These are phyloP conservation scores for Diaporthe ilicicola DNA, from an alignment of 2,329 filamentous ascomycete genomes.

Conservation along the genomic window DNA sequence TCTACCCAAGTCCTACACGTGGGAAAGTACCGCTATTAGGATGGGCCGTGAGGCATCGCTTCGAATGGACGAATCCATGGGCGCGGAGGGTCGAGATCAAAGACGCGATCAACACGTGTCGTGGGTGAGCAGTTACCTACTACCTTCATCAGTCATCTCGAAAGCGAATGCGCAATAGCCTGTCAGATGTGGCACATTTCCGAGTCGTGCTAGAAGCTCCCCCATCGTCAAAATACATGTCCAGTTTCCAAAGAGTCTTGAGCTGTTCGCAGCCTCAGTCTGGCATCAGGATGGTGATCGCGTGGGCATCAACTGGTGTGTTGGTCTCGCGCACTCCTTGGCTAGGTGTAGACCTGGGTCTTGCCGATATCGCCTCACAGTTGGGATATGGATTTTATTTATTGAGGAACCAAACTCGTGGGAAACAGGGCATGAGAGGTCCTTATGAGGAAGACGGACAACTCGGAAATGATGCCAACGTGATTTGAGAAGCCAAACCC, in stretches of 20 bases:
- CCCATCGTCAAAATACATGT: neutral
- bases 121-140: neutral
- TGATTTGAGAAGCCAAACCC: neutral
- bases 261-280: fast-evolving
- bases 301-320: neutral
- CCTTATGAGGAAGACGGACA: neutral
- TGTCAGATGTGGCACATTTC: neutral
- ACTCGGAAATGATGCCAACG: neutral
- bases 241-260: too few relatives aligned
- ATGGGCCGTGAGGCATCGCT: neutral
- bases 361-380: neutral
- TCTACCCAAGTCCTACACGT: neutral
- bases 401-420: too few relatives aligned
- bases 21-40: slow-evolving; percentile 1
- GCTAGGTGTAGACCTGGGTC: neutral
- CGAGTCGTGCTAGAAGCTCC: neutral
- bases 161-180: neutral
- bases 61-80: neutral
- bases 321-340: neutral
- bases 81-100: neutral
- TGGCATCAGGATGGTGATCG: neutral
- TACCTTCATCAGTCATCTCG: neutral
- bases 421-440: too few relatives aligned
- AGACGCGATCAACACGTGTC: too few relatives aligned
- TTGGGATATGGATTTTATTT: fast-evolving